Evolutionary conservation across 331 rosid genomes (phyloP).

Genomic region (Quercus lobata): DNA sequence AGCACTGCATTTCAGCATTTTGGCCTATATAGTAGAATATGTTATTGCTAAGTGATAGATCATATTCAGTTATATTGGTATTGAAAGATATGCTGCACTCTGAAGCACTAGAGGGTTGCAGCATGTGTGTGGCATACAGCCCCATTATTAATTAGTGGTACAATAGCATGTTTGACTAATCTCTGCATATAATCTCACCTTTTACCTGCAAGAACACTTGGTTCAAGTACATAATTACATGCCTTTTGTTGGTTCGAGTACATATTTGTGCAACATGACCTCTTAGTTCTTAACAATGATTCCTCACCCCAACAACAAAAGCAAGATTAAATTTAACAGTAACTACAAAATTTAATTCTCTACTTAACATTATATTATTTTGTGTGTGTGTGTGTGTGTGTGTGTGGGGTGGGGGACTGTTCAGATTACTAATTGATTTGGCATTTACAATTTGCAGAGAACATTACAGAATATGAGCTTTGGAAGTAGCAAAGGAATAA

Average conservation of each 20-base stretch:
- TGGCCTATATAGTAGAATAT: neutral
- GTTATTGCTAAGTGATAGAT: neutral
- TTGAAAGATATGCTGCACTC: neutral
- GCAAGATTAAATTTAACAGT: neutral
- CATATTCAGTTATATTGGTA: neutral
- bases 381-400: neutral
- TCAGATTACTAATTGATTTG: neutral
- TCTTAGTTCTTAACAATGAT: neutral
- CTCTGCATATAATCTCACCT: neutral
- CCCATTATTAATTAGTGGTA: neutral
- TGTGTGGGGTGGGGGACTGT: neutral
- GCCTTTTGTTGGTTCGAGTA: neutral
- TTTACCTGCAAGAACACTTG: neutral
- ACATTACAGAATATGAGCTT: neutral
- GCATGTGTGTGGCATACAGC: neutral
- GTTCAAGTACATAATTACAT: neutral
- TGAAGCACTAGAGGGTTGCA: neutral
- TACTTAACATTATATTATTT: neutral
- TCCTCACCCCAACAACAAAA: neutral
- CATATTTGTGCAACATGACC: neutral
- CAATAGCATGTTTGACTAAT: neutral
- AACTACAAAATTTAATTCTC: neutral
- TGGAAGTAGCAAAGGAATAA: constrained; percentile 21
- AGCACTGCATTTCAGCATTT: neutral
- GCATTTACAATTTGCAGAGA: constrained; percentile 30